A percentile compares a stretch with the other conserved stretches of the same genome.
Conservation (phyloP, 2,329 filamentous ascomycete genomes). For the Sphaerulina musiva region DNA sequence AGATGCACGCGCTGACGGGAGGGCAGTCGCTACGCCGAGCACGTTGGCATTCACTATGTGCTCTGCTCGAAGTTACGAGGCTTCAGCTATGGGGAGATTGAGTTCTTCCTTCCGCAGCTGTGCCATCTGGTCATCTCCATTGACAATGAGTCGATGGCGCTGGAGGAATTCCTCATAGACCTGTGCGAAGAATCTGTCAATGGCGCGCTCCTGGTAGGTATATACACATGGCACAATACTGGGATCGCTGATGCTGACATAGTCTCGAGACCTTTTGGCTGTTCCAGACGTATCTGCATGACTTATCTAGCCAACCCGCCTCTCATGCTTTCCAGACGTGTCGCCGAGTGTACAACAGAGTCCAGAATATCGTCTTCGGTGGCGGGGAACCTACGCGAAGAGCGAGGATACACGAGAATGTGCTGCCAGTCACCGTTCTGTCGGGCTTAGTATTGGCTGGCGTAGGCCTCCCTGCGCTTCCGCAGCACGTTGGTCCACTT, state of each 20-base stretch:
- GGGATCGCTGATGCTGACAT: slow-evolving; percentile 15
- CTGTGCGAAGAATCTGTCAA: slow-evolving; percentile 83
- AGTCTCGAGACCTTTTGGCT: slow-evolving; percentile 72
- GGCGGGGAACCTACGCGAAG: slow-evolving; percentile 60
- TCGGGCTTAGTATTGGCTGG: slow-evolving; percentile 74
- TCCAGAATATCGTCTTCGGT: slow-evolving; percentile 81
- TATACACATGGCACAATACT: neutral
- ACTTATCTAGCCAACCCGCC: slow-evolving; percentile 67
- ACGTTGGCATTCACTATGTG: slow-evolving; percentile 84
- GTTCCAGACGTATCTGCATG: slow-evolving; percentile 80
- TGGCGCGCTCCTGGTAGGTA: slow-evolving; percentile 68
- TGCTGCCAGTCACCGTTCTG: slow-evolving; percentile 71
- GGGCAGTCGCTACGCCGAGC: slow-evolving; percentile 73
- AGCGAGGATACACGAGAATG: slow-evolving; percentile 75
- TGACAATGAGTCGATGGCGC: slow-evolving; percentile 84
- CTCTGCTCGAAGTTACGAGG: slow-evolving; percentile 82
- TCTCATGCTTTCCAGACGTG: slow-evolving; percentile 75
- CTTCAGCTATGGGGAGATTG: slow-evolving; percentile 85
- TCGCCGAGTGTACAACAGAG: slow-evolving; percentile 77
- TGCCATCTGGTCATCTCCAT: slow-evolving; percentile 83
- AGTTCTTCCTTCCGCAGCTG: slow-evolving; percentile 81
- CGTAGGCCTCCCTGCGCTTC: slow-evolving; percentile 66
- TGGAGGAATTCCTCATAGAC: slow-evolving; percentile 82
- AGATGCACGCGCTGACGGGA: slow-evolving; percentile 8
- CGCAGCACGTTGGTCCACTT: slow-evolving; percentile 71